Evolutionary conservation across 352 stramenopile species (phyloP), one percentile per base, ranked within the genome.

Genomic region (Phytophthora quininea): DNA sequence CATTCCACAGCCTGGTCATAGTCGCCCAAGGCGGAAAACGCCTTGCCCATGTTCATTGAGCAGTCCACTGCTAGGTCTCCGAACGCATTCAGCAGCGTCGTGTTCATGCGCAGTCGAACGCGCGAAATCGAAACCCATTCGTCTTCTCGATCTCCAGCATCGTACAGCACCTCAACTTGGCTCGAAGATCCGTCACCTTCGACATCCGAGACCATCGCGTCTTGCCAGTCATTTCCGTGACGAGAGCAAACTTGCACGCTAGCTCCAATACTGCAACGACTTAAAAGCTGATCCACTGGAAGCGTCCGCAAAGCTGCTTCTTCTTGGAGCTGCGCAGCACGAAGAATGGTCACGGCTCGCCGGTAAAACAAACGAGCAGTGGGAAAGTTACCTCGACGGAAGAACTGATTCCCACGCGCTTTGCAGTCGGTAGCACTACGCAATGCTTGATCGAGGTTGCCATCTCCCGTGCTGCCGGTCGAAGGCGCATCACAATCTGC

Each of bases 31-130:
- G 80, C 79, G 51, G 75, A 60, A 40, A 88, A 81, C 6, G 81
- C 76, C 67, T 93, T 94, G 32, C 82, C 88, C 77, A 92, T 90
- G 58, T 95, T 95, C 88, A 95, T 92, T 2, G 69, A 83, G 52
- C 86, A 91, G 71, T 92, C 79, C 12, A 91, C 80, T 12, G 70
- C 57, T 27, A 94, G 49, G 0, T 75, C 74, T 11, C 85, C 76
- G 43, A 92, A 92, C 10, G 67, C 66, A 46, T 67, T 58, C 19
- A 92, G 64, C 30, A 83, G 50, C 12, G 54, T 62, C 31, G 86
- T 90, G 38, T 80, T 71, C 74, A 93, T 79, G 4, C 81, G 82
- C 43, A 92, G 54, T 15, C 80, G 73, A 54, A 92, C 73, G 3
- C 76, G 82, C 42, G 76, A 73, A 35, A 76, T 66, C 5, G 81